A percentile compares a stretch with the other conserved stretches of the same genome.
phyloP scores from a whole-genome alignment of 1,284 basidiomycete genomes.

The Microstroma glucosiphilum region DNA sequence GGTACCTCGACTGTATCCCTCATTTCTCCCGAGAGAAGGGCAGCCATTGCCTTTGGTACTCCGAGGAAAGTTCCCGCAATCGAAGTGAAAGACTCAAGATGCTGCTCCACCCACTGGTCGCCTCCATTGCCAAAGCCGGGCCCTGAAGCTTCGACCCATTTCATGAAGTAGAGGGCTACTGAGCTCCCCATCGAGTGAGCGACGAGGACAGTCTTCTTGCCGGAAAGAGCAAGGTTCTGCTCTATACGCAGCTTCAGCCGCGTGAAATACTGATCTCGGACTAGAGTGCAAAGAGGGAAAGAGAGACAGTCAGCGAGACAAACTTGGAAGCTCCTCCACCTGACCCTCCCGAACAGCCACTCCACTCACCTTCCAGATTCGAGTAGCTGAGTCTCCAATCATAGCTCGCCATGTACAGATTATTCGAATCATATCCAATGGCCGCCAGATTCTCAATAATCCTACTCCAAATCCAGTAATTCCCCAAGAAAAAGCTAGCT shows the following conservation, averaged over 20 bases:
- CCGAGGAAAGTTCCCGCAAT: conserved; percentile 80
- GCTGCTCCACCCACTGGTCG: conserved; percentile 80
- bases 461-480: conserved; percentile 90
- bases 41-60: conserved; percentile 83
- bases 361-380: conserved; percentile 61
- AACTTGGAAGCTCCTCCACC: too few relatives aligned
- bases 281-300: conserved; percentile 42
- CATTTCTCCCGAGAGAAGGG: conserved; percentile 90
- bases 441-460: conserved; percentile 83
- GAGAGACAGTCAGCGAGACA: too few relatives aligned
- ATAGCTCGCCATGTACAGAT: conserved; percentile 46
- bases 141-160: conserved; percentile 87
- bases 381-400: conserved; percentile 70
- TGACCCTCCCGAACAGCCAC: background rate
- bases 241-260: conserved; percentile 79
- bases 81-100: conserved; percentile 54
- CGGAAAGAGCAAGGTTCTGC: conserved; percentile 65
- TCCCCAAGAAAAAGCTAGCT: conserved; percentile 74
- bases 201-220: conserved; percentile 76
- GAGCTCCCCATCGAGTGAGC: conserved; percentile 62
- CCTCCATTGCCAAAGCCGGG: conserved; percentile 73
- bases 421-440: conserved; percentile 46
- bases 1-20: conserved; percentile 80
- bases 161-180: conserved; percentile 53
- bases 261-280: conserved; percentile 87